Base-by-base conservation (phyloP, 2,329 filamentous ascomycete species). In the Fusarium fujikuroi region DNA sequence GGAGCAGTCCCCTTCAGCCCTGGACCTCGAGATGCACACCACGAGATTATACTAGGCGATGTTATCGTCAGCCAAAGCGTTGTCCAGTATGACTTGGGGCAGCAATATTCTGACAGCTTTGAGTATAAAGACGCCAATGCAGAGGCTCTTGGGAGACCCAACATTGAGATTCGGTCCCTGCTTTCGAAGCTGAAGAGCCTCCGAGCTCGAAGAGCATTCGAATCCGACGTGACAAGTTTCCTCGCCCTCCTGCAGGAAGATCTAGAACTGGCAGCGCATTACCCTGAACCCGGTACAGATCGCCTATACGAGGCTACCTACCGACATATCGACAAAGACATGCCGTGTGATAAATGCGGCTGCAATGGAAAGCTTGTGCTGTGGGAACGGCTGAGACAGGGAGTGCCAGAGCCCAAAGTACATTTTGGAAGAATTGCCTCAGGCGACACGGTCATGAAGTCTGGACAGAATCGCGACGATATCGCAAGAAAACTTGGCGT, bases 401-500 rank as follows among this genome's bases (percentile, higher is more conserved):
- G 3, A 9, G 30, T 19, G 1, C 61, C 42, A n/a, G 9, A 43
- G 2, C 61, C 44, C 0, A 39, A 0, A 7, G 39, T 64, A 0
- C 36, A 50, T 18, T 43, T 25, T 3, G 56, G 28, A 15, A 25
- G 66, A 0, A 77, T 84, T 6, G 82, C 76, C 1, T 84, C 82
- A 0, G 81, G 77, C 6, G 78, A 85, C 37, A 75, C 70, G 10
- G 80, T 85, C 2, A 81, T 85, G 67, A 84, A 82, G 52, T 79
- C 78, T 15, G 80, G 78, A 3, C 46, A 75, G 9, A 69, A 79
- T 10, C 78, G 84, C 10, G 82, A 85, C 47, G 16, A 57, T 1
- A 69, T 83, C 23, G 76, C 80, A 4, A 28, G 49, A 11, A 10
- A 56, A n/a, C 53, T 75, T 0, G 32, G 61, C 1, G 44, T 77